A percentile compares a stretch with the other conserved stretches of the same genome.
Conservation (phyloP, 805 yeast species). For the Starmerella apicola region DNA sequence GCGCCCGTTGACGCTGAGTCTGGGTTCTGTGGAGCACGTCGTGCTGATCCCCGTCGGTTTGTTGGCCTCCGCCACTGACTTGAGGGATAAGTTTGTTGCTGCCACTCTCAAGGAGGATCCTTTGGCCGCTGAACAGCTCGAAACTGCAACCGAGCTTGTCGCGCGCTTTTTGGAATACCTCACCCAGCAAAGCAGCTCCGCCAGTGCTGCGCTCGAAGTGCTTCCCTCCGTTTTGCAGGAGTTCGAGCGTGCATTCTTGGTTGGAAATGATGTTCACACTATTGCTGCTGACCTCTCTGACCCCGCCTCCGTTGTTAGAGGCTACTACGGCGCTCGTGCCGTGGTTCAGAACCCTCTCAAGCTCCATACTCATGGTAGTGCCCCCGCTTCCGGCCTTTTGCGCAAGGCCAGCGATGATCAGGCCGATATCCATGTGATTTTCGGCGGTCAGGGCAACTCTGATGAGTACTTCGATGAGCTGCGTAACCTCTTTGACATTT, state of each 20-base stretch:
- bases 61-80: slow-evolving; percentile 70
- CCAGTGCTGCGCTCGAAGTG: slow-evolving; percentile 39
- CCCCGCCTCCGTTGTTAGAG: slow-evolving; percentile 60
- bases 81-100: slow-evolving; percentile 64
- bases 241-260: slow-evolving; percentile 69
- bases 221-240: slow-evolving; percentile 61
- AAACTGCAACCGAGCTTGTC: slow-evolving; percentile 62
- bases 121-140: slow-evolving; percentile 11
- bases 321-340: slow-evolving; percentile 56
- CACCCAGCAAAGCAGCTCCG: slow-evolving; percentile 18
- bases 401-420: slow-evolving; percentile 44
- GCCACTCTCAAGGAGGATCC: slow-evolving; percentile 7
- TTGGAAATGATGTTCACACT: slow-evolving; percentile 73
- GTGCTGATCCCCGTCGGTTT: slow-evolving; percentile 73
- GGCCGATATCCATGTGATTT: slow-evolving; percentile 67
- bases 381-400: slow-evolving; percentile 44
- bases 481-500: slow-evolving; percentile 67
- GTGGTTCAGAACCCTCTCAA: slow-evolving; percentile 39
- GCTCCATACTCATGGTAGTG: slow-evolving; percentile 26
- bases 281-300: slow-evolving; percentile 70
- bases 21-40: slow-evolving; percentile 81
- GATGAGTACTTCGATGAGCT: slow-evolving; percentile 96
- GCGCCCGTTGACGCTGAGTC: slow-evolving; percentile 74
- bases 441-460: slow-evolving; percentile 98
- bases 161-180: slow-evolving; percentile 63